A percentile compares a stretch with the other conserved stretches of the same genome.
Conservation (phyloP, 345 rosid species). For the Gossypium turneri region DNA sequence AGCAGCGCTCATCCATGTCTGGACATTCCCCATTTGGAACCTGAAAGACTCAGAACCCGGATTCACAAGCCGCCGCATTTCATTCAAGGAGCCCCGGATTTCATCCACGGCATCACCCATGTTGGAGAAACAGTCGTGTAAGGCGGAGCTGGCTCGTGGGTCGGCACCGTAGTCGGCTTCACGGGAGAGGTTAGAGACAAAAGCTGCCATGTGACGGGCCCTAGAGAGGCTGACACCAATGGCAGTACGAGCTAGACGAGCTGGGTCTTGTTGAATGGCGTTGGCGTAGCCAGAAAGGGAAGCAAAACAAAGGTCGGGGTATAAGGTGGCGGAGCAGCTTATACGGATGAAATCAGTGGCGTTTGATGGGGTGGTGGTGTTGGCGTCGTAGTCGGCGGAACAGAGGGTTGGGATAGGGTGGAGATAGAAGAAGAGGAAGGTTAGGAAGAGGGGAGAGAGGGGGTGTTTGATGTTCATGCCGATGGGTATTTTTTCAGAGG, state of each 20-base stretch:
- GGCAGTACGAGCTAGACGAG: conserved; percentile 60
- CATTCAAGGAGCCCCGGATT: conserved; percentile 65
- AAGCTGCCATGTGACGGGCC: conserved; percentile 42
- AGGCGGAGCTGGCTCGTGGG: conserved; percentile 50
- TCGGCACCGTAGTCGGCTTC: conserved; percentile 51
- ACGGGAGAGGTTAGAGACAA: conserved; percentile 61
- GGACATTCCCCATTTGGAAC: conserved; percentile 79
- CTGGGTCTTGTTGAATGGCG: conserved; percentile 46
- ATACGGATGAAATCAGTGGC: conserved; percentile 61
- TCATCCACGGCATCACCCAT: conserved; percentile 81
- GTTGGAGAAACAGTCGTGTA: conserved; percentile 84
- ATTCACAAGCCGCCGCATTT: conserved; percentile 49
- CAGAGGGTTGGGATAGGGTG: conserved; percentile 24
- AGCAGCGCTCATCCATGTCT: conserved; percentile 96
- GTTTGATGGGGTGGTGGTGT: conserved; percentile 21
- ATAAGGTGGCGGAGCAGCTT: conserved; percentile 70
- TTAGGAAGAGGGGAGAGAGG: conserved; percentile 19
- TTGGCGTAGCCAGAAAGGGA: conserved; percentile 61
- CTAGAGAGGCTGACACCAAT: conserved; percentile 52
- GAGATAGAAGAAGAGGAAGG: conserved; percentile 26
- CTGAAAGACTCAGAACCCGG: conserved; percentile 43
- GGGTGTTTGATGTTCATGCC: conserved; percentile 22
- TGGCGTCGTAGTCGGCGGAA: conserved; percentile 16
- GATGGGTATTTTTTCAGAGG: not conserved
- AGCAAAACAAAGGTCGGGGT: conserved; percentile 72